A percentile compares a stretch with the other conserved stretches of the same genome.
phyloP scores from a whole-genome alignment of 805 yeast genomes.

The Lachancea kluyveri region DNA sequence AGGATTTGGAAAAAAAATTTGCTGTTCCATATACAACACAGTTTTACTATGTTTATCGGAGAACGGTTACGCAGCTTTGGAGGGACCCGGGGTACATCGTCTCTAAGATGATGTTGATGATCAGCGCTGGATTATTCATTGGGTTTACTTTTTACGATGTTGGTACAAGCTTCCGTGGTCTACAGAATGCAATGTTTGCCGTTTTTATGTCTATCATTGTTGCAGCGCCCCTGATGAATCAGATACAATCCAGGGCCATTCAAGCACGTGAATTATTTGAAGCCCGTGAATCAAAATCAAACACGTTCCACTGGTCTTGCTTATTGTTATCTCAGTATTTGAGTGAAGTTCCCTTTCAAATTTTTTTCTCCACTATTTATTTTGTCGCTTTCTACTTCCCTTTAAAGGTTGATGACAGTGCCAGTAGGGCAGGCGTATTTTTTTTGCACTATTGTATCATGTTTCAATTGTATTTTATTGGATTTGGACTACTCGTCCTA shows the following conservation, averaged over 20 bases:
- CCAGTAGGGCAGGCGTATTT: slow-evolving; percentile 43
- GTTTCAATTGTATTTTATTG: slow-evolving; percentile 41
- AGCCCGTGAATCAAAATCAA: slow-evolving; percentile 63
- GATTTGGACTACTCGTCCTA: slow-evolving; percentile 45
- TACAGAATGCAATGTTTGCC: slow-evolving; percentile 55
- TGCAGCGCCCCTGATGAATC: slow-evolving; percentile 51
- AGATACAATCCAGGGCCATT: slow-evolving; percentile 54
- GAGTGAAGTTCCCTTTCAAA: slow-evolving; percentile 56
- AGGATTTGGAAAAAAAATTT: too few relatives aligned
- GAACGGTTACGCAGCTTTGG: slow-evolving; percentile 43
- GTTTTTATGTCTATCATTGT: slow-evolving; percentile 52
- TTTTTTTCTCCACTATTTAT: slow-evolving; percentile 43
- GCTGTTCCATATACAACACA: slow-evolving; percentile 40
- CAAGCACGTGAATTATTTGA: slow-evolving; percentile 57
- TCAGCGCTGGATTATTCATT: slow-evolving; percentile 51
- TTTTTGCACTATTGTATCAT: slow-evolving; percentile 38
- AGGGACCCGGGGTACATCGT: slow-evolving; percentile 56
- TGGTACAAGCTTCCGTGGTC: slow-evolving; percentile 44
- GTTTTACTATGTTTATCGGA: slow-evolving; percentile 33
- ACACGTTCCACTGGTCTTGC: slow-evolving; percentile 67
- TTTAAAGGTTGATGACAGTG: slow-evolving; percentile 34
- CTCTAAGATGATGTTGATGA: slow-evolving; percentile 47
- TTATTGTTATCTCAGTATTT: slow-evolving; percentile 47
- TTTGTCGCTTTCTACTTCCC: slow-evolving; percentile 51
- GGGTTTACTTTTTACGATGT: slow-evolving; percentile 69